Percentiles rank a stretch among this genome's conserved stretches.
phyloP scores from a whole-genome alignment of 2,329 filamentous ascomycete genomes.

The Fusarium mangiferae region DNA sequence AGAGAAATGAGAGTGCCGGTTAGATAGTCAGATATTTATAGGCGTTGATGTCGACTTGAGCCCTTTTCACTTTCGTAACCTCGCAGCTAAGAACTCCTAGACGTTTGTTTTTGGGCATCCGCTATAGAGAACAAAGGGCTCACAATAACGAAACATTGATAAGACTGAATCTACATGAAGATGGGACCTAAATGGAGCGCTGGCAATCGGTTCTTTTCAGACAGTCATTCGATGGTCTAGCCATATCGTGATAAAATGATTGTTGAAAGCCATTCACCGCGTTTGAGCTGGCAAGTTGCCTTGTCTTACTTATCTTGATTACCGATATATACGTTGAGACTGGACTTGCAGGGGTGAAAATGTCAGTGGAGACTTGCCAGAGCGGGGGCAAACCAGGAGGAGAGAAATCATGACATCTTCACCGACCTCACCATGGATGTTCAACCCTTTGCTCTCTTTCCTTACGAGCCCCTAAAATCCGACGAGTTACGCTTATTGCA shows the following conservation, averaged over 20 bases:
- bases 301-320: too few species aligned
- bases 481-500: neutral
- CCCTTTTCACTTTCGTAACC: neutral
- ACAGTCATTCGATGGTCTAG: neutral
- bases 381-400: neutral
- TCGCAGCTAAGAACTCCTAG: too few species aligned
- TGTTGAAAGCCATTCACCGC: neutral
- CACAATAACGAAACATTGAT: neutral
- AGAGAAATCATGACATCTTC: neutral
- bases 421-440: neutral
- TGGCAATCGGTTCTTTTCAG: fast-evolving
- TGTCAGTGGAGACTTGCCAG: neutral
- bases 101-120: neutral
- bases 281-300: too few species aligned
- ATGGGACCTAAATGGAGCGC: neutral
- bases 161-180: neutral
- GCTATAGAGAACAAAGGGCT: too few species aligned
- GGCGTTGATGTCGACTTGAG: neutral
- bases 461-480: neutral
- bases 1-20: neutral
- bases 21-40: neutral
- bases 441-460: neutral
- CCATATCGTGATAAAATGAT: fast-evolving
- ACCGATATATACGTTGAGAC: neutral
- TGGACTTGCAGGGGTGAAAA: neutral